Evolutionary conservation across 2,329 filamentous ascomycete species (phyloP), one percentile per base, ranked within the genome.

Genomic region (Epichloe sp.): DNA sequence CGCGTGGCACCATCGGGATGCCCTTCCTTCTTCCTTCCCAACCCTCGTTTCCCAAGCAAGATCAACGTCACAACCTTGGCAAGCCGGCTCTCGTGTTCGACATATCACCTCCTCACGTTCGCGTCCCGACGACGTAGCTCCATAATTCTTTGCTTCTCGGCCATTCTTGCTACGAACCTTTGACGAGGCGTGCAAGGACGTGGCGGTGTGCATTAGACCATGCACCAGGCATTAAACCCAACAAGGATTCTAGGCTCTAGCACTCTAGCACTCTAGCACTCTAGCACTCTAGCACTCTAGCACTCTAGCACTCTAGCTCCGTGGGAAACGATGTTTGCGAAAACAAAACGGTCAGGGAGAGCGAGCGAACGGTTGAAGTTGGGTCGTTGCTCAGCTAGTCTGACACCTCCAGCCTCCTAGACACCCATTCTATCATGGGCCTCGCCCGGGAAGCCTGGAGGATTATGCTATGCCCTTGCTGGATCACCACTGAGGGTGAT

Each of bases 191-290:
- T 47, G 40, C 21, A 37, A 14, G 15, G 44, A n/a, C 40, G 23
- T 52, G 40, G 50, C 50, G 50, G 50, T 52, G 50, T 52, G 50
- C 45, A 26, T 51, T 38, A 44, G 23, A 37, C 50, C 45, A 52
- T 52, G 50, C 45, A 42, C 21, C 38, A 31, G n/a, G n/a, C 35
- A 48, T 35, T 40, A 12, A 47, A 44, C 14, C 19, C 41, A 44
- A 35, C 45, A 47, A 44, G 50, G 50, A 12, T 48, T 43, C 14
- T 4, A 6, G 3, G 10, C 31, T 31, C 26, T 26, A 26, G 19
- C 19, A 21, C 19, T 21, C 23, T 1, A 31, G 26, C 26, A 8
- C 26, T 26, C 26, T 4, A 31, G 26, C 31, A 0, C 17, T 47
- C 34, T 34, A 40, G 44, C 38, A 0, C 17, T 19, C 19, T 19